phyloP scores from a whole-genome alignment of 106 monocot genomes.

The Dendrobium catenatum region DNA sequence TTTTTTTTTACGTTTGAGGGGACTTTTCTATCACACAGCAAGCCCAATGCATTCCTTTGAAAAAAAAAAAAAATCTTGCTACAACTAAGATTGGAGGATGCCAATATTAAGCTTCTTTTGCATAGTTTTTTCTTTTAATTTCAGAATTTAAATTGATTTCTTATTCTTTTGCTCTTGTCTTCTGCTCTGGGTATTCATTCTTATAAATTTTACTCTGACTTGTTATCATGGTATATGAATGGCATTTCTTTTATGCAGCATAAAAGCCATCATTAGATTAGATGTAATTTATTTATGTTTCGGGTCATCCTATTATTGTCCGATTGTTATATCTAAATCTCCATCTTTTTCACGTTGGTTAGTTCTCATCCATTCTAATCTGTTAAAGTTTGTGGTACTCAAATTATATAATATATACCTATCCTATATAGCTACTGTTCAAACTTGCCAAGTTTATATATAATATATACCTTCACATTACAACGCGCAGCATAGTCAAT shows the following conservation, averaged over 20 bases:
- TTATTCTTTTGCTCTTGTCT: neutral
- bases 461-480: slow-evolving; percentile 1
- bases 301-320: neutral
- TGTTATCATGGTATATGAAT: neutral
- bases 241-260: neutral
- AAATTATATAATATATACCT: neutral
- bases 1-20: too few relatives aligned
- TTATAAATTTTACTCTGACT: neutral
- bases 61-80: neutral
- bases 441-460: neutral
- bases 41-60: too few relatives aligned
- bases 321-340: neutral
- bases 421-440: neutral
- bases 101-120: neutral
- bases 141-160: neutral
- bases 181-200: neutral
- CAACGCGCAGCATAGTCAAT: neutral
- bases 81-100: neutral
- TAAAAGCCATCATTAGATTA: neutral
- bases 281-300: neutral
- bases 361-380: neutral
- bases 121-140: neutral
- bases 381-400: neutral
- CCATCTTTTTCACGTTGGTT: neutral
- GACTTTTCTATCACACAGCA: too few relatives aligned